Base-by-base conservation (phyloP, 2,329 filamentous ascomycete species). In the Ceratocystis smalleyi region DNA sequence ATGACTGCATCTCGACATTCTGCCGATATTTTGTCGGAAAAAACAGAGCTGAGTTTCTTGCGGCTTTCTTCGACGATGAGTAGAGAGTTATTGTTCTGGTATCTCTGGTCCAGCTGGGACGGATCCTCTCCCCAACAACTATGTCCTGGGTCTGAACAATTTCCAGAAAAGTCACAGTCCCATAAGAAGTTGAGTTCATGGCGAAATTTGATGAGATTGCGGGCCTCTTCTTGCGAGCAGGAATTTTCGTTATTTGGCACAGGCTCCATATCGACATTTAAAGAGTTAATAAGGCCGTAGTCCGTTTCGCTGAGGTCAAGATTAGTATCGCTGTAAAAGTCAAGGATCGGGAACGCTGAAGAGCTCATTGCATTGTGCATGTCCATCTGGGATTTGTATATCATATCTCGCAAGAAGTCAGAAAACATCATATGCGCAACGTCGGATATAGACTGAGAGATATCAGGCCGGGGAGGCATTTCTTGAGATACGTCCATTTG, bases 1-100 rank as follows among this genome's bases (percentile, higher is more conserved):
- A 89, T 74, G 1, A 88, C 78, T 59, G 78, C 79, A 71, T 89
- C 86, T 2, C 84, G 79, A 22, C 75, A 77, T 5, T 77, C 73
- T 27, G 74, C 70, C 32, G 78, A 75, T 19, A 82, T 68, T 55
- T 73, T 77, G 51, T 80, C 77, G 2, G 72, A 69, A 49, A 78
- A 69, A 12, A 78, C 73, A 59, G 75, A 73, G 67, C 76, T 72
- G 19, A 76, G 67, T 30, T 71, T 71, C 66, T 72, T 73, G 54
- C 73, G 69, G 59, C 72, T 72, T 59, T 75, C 73, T 49, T 77
- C 74, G 19, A 78, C 72, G 43, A 75, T 73, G 5, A 74, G 70
- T 43, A 70, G 43, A 3, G 43, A 59, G n/a, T 43, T 57, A 12
- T 62, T 51, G 1, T 40, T 15, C 8, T 62, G 19, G 2, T 32